phyloP scores from a whole-genome alignment of 345 rosid species.

The Raphanus raphanistrum region DNA sequence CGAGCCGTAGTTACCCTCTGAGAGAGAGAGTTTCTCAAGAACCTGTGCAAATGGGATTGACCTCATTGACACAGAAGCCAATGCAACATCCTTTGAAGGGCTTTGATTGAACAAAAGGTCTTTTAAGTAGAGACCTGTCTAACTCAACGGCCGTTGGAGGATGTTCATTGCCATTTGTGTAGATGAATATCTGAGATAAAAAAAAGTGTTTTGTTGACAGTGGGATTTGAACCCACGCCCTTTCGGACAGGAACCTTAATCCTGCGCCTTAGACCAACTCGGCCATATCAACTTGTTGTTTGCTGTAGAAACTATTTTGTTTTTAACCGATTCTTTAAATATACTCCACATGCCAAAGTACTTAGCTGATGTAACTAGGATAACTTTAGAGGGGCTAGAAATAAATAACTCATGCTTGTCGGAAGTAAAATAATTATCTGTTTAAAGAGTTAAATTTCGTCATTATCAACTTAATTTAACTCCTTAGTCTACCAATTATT shows the following conservation, averaged over 20 bases:
- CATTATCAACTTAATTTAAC: too few relatives aligned
- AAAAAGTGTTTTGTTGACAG: slow-evolving; percentile 51
- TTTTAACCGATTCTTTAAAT: neutral
- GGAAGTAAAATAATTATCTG: neutral
- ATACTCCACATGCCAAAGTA: neutral
- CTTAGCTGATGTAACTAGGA: neutral
- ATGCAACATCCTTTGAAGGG: slow-evolving; percentile 87
- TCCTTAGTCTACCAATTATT: neutral
- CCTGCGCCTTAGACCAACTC: slow-evolving; percentile 99
- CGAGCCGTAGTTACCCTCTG: slow-evolving; percentile 63
- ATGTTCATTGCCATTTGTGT: slow-evolving; percentile 71
- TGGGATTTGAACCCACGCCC: slow-evolving; percentile 99
- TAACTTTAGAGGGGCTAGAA: neutral
- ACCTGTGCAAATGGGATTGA: slow-evolving; percentile 91
- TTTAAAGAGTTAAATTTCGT: too few relatives aligned
- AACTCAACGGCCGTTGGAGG: slow-evolving; percentile 92
- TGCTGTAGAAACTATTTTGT: neutral
- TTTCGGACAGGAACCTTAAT: slow-evolving; percentile 99
- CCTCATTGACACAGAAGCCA: slow-evolving; percentile 94
- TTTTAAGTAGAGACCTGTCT: slow-evolving; percentile 64
- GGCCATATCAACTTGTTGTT: slow-evolving; percentile 72
- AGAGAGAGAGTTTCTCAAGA: slow-evolving; percentile 82
- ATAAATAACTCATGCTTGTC: neutral
- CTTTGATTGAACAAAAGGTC: slow-evolving; percentile 87
- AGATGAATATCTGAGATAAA: slow-evolving; percentile 62